Evolutionary conservation across 768 basidiomycete genomes (phyloP).

Genomic region (Daedalea quercina): DNA sequence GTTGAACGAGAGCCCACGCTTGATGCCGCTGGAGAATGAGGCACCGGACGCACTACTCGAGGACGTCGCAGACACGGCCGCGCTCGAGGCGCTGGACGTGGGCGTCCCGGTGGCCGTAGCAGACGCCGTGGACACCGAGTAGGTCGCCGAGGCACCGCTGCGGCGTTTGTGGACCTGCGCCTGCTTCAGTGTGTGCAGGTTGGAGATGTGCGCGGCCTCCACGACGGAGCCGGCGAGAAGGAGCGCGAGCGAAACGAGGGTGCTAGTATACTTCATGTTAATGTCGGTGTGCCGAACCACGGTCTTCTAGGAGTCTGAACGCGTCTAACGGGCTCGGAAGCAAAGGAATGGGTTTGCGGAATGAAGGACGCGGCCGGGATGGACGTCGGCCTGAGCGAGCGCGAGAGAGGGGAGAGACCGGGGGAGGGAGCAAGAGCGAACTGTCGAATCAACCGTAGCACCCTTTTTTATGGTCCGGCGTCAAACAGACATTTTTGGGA

Average conservation of each 20-base stretch:
- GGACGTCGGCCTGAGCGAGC: conserved; percentile 3
- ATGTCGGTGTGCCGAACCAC: not conserved
- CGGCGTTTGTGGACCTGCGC: conserved; percentile 2
- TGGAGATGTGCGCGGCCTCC: conserved; percentile 12
- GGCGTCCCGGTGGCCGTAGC: not conserved
- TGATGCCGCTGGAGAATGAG: conserved; percentile 9
- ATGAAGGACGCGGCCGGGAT: conserved; percentile 4
- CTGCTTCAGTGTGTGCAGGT: conserved; percentile 6
- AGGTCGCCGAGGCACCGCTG: conserved; percentile 17
- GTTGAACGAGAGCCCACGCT: conserved; percentile 26
- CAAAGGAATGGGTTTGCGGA: conserved; percentile 3
- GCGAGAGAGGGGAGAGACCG: not conserved
- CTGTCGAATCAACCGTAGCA: not conserved
- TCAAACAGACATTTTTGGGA: not conserved
- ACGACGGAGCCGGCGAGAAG: conserved; percentile 13
- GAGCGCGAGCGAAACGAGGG: conserved; percentile 19
- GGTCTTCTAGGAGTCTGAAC: not conserved
- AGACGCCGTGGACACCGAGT: conserved; percentile 7
- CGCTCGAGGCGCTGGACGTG: not conserved
- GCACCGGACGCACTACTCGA: conserved; percentile 5
- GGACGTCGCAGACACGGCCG: conserved; percentile 1
- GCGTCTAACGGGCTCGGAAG: not conserved
- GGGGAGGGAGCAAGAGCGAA: conserved; percentile 1
- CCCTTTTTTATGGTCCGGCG: not conserved
- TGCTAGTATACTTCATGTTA: conserved; percentile 20